Percentiles rank a stretch among this genome's conserved stretches.
phyloP scores from a whole-genome alignment of 1,284 basidiomycete genomes.

The Fomes fomentarius region DNA sequence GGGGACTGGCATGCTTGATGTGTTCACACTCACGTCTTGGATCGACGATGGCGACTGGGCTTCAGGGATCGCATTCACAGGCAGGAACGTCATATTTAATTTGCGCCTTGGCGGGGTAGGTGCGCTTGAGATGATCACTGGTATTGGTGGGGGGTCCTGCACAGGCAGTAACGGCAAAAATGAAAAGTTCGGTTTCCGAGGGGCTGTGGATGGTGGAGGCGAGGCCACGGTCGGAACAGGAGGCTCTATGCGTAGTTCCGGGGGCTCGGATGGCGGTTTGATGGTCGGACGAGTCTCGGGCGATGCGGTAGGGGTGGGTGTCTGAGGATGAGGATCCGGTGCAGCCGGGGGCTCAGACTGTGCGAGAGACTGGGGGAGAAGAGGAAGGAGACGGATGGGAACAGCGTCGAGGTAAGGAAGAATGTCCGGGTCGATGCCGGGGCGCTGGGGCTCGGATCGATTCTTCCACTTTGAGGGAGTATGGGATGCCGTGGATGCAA shows the following conservation, averaged over 20 bases:
- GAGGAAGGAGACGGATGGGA: constrained; percentile 36
- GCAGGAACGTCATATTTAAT: constrained; percentile 35
- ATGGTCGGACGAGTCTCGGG: constrained; percentile 16
- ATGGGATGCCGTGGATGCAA: constrained; percentile 30
- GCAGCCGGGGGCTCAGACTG: constrained; percentile 7
- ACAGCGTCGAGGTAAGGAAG: constrained; percentile 37
- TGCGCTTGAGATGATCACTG: constrained; percentile 1
- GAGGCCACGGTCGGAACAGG: constrained; percentile 7
- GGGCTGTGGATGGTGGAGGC: neutral
- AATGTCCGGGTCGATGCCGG: constrained; percentile 31
- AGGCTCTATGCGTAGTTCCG: constrained; percentile 15
- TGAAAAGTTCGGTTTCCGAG: constrained; percentile 25
- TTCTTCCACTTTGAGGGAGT: constrained; percentile 37
- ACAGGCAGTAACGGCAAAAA: constrained; percentile 34
- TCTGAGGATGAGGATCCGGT: constrained; percentile 15
- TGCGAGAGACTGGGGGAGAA: constrained; percentile 25
- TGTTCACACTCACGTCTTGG: neutral
- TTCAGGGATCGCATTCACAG: constrained; percentile 26
- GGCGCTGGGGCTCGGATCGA: constrained; percentile 19
- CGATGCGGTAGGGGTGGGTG: constrained; percentile 20
- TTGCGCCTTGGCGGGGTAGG: constrained; percentile 23
- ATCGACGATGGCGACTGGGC: constrained; percentile 4
- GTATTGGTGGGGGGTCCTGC: constrained; percentile 21
- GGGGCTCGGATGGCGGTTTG: constrained; percentile 14
- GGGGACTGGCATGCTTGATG: neutral